A percentile compares a stretch with the other conserved stretches of the same genome.
phyloP scores from a whole-genome alignment of 1,284 basidiomycete species.

The Sanguinoderma infundibulare region DNA sequence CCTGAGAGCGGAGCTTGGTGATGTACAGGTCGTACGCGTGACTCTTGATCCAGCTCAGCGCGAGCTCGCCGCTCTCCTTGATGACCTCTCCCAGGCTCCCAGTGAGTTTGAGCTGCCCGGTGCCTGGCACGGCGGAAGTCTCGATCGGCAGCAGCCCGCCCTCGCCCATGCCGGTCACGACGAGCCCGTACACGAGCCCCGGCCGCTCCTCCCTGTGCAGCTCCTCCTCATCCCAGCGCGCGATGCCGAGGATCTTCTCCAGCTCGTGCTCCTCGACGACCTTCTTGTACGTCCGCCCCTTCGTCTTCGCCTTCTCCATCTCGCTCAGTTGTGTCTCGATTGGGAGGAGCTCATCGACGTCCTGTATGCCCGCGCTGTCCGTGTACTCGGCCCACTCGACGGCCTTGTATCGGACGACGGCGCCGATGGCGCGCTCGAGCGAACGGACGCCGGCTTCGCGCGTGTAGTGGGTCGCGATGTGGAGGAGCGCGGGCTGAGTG shows the following conservation, averaged over 20 bases:
- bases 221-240: constrained; percentile 83
- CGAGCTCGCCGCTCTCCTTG: constrained; percentile 88
- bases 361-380: constrained; percentile 44
- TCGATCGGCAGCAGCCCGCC: constrained; percentile 88
- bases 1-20: constrained; percentile 66
- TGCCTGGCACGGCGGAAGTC: constrained; percentile 74
- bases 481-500: constrained; percentile 70
- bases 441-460: constrained; percentile 92
- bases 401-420: constrained; percentile 85
- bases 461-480: constrained; percentile 81
- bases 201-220: constrained; percentile 68
- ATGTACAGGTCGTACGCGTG: constrained; percentile 84
- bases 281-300: constrained; percentile 53
- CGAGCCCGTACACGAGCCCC: constrained; percentile 85
- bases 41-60: constrained; percentile 86
- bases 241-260: constrained; percentile 85
- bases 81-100: constrained; percentile 86
- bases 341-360: constrained; percentile 14
- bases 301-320: neutral
- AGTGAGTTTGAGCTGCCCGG: constrained; percentile 75
- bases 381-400: constrained; percentile 85
- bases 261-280: constrained; percentile 74
- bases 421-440: constrained; percentile 87
- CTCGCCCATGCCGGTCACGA: constrained; percentile 88
- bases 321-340: neutral